Percentiles rank a stretch among this genome's conserved stretches.
phyloP scores from a whole-genome alignment of 179 eudicot species.

The Pouteria campechiana region DNA sequence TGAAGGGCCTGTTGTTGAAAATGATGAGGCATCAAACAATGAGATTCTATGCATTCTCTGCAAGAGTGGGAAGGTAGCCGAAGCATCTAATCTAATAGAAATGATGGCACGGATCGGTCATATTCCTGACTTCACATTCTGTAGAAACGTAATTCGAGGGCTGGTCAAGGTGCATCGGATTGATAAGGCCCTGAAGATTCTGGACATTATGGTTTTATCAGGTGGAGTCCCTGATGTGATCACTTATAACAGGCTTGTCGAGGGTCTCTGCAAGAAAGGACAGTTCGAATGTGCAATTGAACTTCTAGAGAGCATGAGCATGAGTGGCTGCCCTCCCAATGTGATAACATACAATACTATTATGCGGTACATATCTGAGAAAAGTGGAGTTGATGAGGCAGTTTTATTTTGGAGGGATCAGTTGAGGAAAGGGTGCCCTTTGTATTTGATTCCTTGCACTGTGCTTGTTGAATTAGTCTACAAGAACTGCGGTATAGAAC shows the following conservation, averaged over 20 bases:
- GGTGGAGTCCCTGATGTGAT: slow-evolving; percentile 86
- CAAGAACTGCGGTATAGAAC: slow-evolving; percentile 40
- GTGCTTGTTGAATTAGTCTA: slow-evolving; percentile 52
- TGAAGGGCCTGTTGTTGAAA: slow-evolving; percentile 49
- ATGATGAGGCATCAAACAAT: slow-evolving; percentile 56
- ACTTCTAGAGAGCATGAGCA: slow-evolving; percentile 58
- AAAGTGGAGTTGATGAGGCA: slow-evolving; percentile 41
- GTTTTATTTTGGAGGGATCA: slow-evolving; percentile 69
- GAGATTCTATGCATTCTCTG: slow-evolving; percentile 51
- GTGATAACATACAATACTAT: slow-evolving; percentile 63
- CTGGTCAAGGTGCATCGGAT: slow-evolving; percentile 30
- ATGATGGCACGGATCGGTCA: slow-evolving; percentile 69
- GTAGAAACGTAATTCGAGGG: slow-evolving; percentile 69
- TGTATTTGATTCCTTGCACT: slow-evolving; percentile 44
- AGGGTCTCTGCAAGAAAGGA: slow-evolving; percentile 64
- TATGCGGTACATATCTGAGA: slow-evolving; percentile 42
- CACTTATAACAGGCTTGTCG: slow-evolving; percentile 73
- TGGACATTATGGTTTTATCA: slow-evolving; percentile 68
- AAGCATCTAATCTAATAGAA: slow-evolving; percentile 55
- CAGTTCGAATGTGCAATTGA: slow-evolving; percentile 37
- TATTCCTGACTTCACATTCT: slow-evolving; percentile 67
- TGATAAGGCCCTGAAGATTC: slow-evolving; percentile 48
- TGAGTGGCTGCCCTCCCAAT: slow-evolving; percentile 76
- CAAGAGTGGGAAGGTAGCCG: slow-evolving; percentile 38
- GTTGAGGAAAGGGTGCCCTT: slow-evolving; percentile 73